Base-by-base conservation (phyloP, 2,329 filamentous ascomycete species). In the Canariomyces notabilis region DNA sequence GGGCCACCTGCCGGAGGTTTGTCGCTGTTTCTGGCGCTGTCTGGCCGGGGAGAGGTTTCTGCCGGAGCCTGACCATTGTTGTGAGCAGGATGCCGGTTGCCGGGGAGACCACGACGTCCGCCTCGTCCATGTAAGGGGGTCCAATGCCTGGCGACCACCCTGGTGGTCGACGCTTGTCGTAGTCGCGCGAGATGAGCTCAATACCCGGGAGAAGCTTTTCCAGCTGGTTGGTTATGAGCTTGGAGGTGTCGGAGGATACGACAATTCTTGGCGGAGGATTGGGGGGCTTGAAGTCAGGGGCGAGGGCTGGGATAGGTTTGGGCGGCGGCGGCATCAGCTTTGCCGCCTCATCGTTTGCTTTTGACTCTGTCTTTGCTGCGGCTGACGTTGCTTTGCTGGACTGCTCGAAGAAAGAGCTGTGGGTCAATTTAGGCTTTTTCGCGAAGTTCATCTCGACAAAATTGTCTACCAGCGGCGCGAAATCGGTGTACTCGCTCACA, bases 71-170 rank as follows among this genome's bases (percentile, higher is more conserved):
- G 50, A 90, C 79, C 5, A 90, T 67, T 0, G 79, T 86, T 1
- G 87, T 87, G 16, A 86, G 59, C 1, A 95, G 63, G 2, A 95
- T 67, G 0, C 86, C 89, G 0, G 77, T 80, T 0, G 70, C 72
- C 0, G 87, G 80, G 0, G 87, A 87, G 5, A 90, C 57, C 1
- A 85, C 76, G 3, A 95, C 64, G 57, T 95, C 89, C 2, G 87
- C 83, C 61, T 89, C 85, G 5, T 70, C 66, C 1, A 66, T 65
- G 1, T 76, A 62, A 0, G 66, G 53, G 0, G 69, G 72, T 4
- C 57, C 49, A 2, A 66, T 23, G n/a, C 57, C 57, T 7, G 53
- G 52, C 7, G 41, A 16, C 59, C 53, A 60, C 19, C 38, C 36
- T 5, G 45, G 47, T 2, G 53, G 52, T 32, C 56, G 54, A 46